These are phyloP conservation scores for Neofusicoccum ribis DNA, from an alignment of 2,329 filamentous ascomycete genomes.

Conservation along the genomic window DNA sequence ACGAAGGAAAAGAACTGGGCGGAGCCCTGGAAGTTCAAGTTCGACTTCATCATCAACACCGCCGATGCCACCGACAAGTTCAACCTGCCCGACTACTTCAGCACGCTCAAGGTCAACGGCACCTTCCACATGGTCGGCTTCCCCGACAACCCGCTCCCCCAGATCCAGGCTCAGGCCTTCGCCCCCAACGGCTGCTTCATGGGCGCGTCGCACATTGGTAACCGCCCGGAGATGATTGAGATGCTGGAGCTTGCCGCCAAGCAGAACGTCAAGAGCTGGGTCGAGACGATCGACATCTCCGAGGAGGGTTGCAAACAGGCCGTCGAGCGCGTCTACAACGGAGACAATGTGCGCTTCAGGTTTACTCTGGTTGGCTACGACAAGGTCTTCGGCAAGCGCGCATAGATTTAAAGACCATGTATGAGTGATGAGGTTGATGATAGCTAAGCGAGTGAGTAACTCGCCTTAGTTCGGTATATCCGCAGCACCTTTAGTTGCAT, in stretches of 20 bases:
- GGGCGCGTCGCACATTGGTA: conserved; percentile 53
- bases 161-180: conserved; percentile 73
- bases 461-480: background rate
- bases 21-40: conserved; percentile 57
- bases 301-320: conserved; percentile 69
- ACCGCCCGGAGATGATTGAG: conserved; percentile 51
- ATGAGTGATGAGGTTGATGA: conserved; percentile 14
- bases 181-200: conserved; percentile 66
- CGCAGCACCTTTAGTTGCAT: background rate
- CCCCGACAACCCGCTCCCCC: conserved; percentile 72
- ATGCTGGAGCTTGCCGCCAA: conserved; percentile 53
- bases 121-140: conserved; percentile 78
- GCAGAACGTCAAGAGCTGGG: conserved; percentile 55
- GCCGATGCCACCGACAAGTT: conserved; percentile 70
- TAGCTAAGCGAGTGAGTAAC: background rate
- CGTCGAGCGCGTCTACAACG: conserved; percentile 64
- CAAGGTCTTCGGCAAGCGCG: conserved; percentile 61
- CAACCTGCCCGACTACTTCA: conserved; percentile 70
- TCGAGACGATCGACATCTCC: conserved; percentile 70
- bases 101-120: conserved; percentile 77
- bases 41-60: conserved; percentile 76
- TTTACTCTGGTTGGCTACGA: conserved; percentile 70
- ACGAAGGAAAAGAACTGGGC: conserved; percentile 61
- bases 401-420: background rate
- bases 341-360: conserved; percentile 70